phyloP scores from a whole-genome alignment of 768 basidiomycete species.

The Filobasidium wieringae region DNA sequence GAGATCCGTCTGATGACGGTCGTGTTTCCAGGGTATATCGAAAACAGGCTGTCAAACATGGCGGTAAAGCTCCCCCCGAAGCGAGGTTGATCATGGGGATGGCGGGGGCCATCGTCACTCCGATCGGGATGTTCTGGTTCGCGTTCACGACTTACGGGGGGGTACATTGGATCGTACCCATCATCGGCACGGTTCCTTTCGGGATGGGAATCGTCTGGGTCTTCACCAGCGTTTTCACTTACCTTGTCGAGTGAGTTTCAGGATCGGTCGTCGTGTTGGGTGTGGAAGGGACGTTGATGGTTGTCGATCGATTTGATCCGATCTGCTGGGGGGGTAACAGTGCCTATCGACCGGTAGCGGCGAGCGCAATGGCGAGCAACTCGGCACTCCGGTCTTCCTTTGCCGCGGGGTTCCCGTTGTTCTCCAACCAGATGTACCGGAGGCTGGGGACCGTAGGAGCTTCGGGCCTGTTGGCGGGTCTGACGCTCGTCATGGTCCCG shows the following conservation, averaged over 20 bases:
- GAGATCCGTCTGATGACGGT: background rate
- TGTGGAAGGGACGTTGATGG: background rate
- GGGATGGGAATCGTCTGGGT: slow-evolving; percentile 49
- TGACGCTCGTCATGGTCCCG: slow-evolving; percentile 53
- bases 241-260: slow-evolving; percentile 28
- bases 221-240: slow-evolving; percentile 47
- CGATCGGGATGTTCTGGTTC: slow-evolving; percentile 50
- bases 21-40: slow-evolving; percentile 10
- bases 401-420: slow-evolving; percentile 48
- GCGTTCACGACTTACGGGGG: slow-evolving; percentile 47
- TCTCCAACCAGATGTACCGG: slow-evolving; percentile 47
- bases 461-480: slow-evolving; percentile 57
- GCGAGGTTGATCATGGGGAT: slow-evolving; percentile 55
- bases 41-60: slow-evolving; percentile 12
- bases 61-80: slow-evolving; percentile 50
- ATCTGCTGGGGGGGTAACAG: background rate
- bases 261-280: background rate
- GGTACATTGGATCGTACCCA: slow-evolving; percentile 46
- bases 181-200: slow-evolving; percentile 45
- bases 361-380: slow-evolving; percentile 56
- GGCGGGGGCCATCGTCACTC: slow-evolving; percentile 51
- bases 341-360: slow-evolving; percentile 35
- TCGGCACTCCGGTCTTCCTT: slow-evolving; percentile 45
- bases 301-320: background rate
- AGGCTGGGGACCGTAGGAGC: slow-evolving; percentile 58